A percentile compares a stretch with the other conserved stretches of the same genome.
Conservation (phyloP, 192 early-diverging fungal species). For the Backusella liffmaniae region DNA sequence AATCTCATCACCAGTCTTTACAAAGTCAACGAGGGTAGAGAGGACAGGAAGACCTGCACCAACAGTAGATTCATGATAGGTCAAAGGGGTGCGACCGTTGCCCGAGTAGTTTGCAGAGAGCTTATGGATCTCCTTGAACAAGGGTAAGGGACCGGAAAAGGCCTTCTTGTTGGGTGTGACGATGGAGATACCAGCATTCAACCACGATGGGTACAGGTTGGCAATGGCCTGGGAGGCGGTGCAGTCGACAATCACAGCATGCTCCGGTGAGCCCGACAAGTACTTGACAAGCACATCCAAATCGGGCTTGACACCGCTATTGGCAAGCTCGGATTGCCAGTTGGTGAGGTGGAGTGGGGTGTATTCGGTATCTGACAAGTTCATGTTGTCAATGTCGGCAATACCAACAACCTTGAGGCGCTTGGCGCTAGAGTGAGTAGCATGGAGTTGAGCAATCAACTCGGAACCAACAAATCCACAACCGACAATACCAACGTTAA, state of each 20-base stretch:
- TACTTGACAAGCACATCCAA: constrained; percentile 57
- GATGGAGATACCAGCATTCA: constrained; percentile 74
- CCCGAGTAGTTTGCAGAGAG: constrained; percentile 37
- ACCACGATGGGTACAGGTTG: constrained; percentile 78
- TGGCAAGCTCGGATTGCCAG: constrained; percentile 48
- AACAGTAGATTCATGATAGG: constrained; percentile 94
- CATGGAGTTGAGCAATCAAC: constrained; percentile 78
- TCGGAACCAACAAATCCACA: constrained; percentile 94
- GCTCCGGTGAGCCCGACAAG: constrained; percentile 47
- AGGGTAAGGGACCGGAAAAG: constrained; percentile 71
- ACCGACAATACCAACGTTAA: constrained; percentile 90
- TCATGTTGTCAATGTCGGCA: constrained; percentile 71
- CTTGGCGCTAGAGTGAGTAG: constrained; percentile 43
- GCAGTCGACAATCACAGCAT: constrained; percentile 86
- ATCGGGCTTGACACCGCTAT: constrained; percentile 39
- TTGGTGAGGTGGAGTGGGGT: constrained; percentile 44
- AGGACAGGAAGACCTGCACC: constrained; percentile 97
- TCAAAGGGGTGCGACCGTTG: constrained; percentile 54
- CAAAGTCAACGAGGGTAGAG: constrained; percentile 84
- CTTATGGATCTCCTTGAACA: constrained; percentile 75
- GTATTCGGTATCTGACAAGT: constrained; percentile 50
- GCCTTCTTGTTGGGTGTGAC: constrained; percentile 99
- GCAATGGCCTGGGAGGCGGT: constrained; percentile 85
- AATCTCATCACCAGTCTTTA: constrained; percentile 93
- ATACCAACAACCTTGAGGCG: constrained; percentile 73